phyloP scores from a whole-genome alignment of 2,329 filamentous ascomycete genomes.

The Phaeosphaeriaceae sp. region DNA sequence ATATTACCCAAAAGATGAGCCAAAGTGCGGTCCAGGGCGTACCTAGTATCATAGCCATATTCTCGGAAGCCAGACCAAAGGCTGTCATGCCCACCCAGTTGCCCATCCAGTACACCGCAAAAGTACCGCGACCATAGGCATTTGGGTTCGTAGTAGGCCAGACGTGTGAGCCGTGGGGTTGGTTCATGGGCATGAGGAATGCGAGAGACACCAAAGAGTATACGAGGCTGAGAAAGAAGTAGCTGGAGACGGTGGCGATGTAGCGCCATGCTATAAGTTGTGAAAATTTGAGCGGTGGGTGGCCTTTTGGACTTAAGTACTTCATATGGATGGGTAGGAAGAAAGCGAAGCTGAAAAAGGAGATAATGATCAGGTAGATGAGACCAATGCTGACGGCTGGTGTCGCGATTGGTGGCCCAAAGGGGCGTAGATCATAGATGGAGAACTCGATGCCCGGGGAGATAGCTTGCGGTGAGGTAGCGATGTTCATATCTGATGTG shows the following conservation, averaged over 20 bases:
- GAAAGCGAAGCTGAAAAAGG: constrained; percentile 70
- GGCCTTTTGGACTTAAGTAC: constrained; percentile 61
- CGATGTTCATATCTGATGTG: constrained; percentile 48
- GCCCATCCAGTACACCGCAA: constrained; percentile 68
- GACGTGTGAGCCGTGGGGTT: constrained; percentile 53
- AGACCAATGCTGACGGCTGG: constrained; percentile 67
- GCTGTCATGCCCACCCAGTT: constrained; percentile 69
- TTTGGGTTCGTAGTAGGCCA: constrained; percentile 56
- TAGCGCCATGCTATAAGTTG: constrained; percentile 67
- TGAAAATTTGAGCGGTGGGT: constrained; percentile 63
- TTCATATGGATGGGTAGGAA: constrained; percentile 68
- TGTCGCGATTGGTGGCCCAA: constrained; percentile 60
- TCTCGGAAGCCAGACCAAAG: constrained; percentile 68
- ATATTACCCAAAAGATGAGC: constrained; percentile 72
- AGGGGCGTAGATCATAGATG: constrained; percentile 64
- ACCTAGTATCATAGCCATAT: constrained; percentile 67
- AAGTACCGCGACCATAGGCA: constrained; percentile 63
- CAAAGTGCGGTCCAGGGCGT: constrained; percentile 67
- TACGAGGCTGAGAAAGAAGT: constrained; percentile 66
- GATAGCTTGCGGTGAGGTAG: constrained; percentile 58
- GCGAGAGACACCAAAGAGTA: constrained; percentile 68
- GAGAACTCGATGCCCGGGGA: constrained; percentile 64
- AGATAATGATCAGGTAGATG: constrained; percentile 71
- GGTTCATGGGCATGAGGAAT: constrained; percentile 66
- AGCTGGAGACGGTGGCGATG: constrained; percentile 61